Percentiles rank a stretch among this genome's conserved stretches.
These are phyloP conservation scores for Malassezia dermatis DNA, from an alignment of 1,284 basidiomycete species.

Conservation along the genomic window DNA sequence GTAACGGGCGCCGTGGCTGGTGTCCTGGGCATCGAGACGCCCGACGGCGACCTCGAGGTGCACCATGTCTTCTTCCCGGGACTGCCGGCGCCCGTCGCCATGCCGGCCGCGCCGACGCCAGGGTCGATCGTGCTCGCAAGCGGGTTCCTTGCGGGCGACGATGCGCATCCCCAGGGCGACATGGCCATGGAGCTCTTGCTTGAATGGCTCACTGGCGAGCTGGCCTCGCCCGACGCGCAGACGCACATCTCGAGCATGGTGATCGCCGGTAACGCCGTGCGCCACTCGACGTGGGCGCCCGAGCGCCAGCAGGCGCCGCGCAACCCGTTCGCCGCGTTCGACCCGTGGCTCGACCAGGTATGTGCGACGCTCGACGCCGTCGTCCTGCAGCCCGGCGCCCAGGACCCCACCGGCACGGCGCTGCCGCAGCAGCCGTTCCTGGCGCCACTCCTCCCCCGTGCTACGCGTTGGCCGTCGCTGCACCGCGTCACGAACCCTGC, in stretches of 20 bases:
- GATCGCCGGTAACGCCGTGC: slow-evolving; percentile 33
- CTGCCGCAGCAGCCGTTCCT: slow-evolving; percentile 91
- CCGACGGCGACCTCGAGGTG: slow-evolving; percentile 82
- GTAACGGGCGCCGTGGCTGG: slow-evolving; percentile 63
- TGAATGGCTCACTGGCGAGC: slow-evolving; percentile 79
- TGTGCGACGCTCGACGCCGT: slow-evolving; percentile 13
- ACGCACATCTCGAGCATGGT: slow-evolving; percentile 26
- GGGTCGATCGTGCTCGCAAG: slow-evolving; percentile 32
- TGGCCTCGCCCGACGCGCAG: slow-evolving; percentile 55
- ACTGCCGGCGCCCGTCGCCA: slow-evolving; percentile 13
- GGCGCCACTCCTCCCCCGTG: slow-evolving; percentile 71
- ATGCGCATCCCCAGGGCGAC: slow-evolving; percentile 27
- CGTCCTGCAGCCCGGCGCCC: slow-evolving; percentile 62
- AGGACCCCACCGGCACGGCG: slow-evolving; percentile 75
- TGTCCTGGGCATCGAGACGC: slow-evolving; percentile 77
- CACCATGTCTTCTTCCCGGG: slow-evolving; percentile 79
- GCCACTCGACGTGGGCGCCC: slow-evolving; percentile 16
- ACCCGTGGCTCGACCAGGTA: slow-evolving; percentile 13
- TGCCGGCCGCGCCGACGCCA: background rate
- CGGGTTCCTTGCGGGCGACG: slow-evolving; percentile 52
- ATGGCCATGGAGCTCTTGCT: slow-evolving; percentile 26
- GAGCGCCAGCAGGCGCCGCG: background rate
- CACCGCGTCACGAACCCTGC: slow-evolving; percentile 78
- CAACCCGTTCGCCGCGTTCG: slow-evolving; percentile 4
- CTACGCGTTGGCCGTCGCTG: slow-evolving; percentile 56